phyloP scores from a whole-genome alignment of 1,284 basidiomycete genomes.

The Ganoderma sinense region DNA sequence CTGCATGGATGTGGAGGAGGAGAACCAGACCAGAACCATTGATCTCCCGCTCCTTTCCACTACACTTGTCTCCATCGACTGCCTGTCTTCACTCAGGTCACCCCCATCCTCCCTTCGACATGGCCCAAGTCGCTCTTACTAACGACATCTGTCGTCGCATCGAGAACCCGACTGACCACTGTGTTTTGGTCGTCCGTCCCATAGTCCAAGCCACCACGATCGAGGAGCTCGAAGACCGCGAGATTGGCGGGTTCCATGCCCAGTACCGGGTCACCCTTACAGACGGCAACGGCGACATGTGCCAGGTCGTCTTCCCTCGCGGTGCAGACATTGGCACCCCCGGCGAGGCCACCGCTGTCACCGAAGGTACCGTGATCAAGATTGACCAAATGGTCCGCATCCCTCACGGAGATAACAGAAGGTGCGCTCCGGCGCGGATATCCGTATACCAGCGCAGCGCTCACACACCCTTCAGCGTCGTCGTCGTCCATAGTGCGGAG shows the following conservation, averaged over 20 bases:
- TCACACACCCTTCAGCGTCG: background rate
- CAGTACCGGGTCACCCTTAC: background rate
- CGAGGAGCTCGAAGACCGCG: background rate
- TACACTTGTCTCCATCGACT: background rate
- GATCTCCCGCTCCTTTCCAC: background rate
- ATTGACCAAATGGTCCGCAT: conserved; percentile 16
- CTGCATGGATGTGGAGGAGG: background rate
- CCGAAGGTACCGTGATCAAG: conserved; percentile 1
- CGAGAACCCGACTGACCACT: background rate
- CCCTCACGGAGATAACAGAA: background rate
- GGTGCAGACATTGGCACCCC: background rate
- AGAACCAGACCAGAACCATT: background rate
- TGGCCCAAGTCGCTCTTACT: background rate
- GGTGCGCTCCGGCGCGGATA: background rate
- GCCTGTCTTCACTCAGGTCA: background rate
- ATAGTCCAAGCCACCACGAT: conserved; percentile 4
- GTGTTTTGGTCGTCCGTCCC: conserved; percentile 4
- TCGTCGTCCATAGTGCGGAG: background rate
- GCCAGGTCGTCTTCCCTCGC: conserved; percentile 6
- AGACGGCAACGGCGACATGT: background rate
- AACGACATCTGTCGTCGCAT: background rate
- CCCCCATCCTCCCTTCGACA: background rate
- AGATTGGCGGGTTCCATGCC: background rate
- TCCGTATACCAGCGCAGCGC: background rate
- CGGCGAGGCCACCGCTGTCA: background rate